Base-by-base conservation (phyloP, 73 alveolate species). In the Stentor coeruleus region DNA sequence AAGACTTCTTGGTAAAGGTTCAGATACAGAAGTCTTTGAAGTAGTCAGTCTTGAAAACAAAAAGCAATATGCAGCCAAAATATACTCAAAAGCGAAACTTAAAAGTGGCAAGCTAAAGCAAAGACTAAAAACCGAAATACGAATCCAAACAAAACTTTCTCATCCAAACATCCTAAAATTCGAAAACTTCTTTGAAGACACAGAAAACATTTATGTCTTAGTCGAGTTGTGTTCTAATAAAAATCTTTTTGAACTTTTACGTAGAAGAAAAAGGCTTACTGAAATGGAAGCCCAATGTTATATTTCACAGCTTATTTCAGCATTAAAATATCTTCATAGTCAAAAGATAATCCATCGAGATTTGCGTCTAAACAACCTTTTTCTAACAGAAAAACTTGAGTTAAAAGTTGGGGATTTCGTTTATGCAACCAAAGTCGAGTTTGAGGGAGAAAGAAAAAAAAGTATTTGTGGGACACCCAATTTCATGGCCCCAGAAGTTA, bases 261-360 rank as follows among this genome's bases (percentile, higher is more conserved):
- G 11, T 28, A 66, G 40, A 66, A 20, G 37, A 66, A 66, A 31
- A 66, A 66, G 37, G 33, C 79, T 66, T 1, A 66, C 79, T 11
- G 79, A 66, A 33, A 20, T 66, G 2, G 79, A 66, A 31, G 79
- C 79, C 0, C 36, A 66, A 26, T 20, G 2, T 66, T 66, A 66
- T 40, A 20, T 66, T 66, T 20, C n/a, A 20, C 79, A 66, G 39
- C 11, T 66, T 20, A 20, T 66, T 66, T 31, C 37, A 66, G 83
- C 81, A 37, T 11, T 75, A 39, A 75, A 75, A 15, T 75, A 75
- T 75, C 38, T 75, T 15, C 83, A 75, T 38, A 20, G n/a, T 0
- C 31, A 31, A 1, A 75, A 75, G n/a, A 38, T 75, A 14, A 39
- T 75, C 77, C 83, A 75, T 38, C 26, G 83, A 75, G 83, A 75